A percentile compares a stretch with the other conserved stretches of the same genome.
Conservation (phyloP, 768 basidiomycete species). For the Boletus vermiculosoides region DNA sequence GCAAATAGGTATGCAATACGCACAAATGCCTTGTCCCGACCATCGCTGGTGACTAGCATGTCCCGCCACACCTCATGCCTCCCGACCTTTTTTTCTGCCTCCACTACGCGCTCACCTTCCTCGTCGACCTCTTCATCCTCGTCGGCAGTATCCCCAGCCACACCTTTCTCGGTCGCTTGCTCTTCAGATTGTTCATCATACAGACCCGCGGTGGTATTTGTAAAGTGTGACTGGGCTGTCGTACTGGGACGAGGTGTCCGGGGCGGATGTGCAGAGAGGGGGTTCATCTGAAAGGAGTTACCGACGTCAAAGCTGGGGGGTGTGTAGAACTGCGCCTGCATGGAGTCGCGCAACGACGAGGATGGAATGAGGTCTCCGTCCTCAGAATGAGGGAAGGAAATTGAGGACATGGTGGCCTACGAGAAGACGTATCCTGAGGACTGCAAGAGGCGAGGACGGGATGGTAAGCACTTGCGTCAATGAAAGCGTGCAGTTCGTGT, state of each 20-base stretch:
- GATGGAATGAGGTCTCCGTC: constrained; percentile 40
- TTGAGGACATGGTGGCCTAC: constrained; percentile 54
- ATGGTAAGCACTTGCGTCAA: not conserved
- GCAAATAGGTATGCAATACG: constrained; percentile 29
- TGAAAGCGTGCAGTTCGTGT: not conserved
- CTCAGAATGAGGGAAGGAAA: constrained; percentile 55
- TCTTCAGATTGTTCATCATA: constrained; percentile 48
- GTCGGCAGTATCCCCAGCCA: constrained; percentile 20
- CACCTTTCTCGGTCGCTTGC: constrained; percentile 21
- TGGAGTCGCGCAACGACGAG: constrained; percentile 38
- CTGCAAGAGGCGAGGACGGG: not conserved
- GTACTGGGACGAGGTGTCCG: constrained; percentile 58
- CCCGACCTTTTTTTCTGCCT: constrained; percentile 47
- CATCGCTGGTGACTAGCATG: constrained; percentile 71
- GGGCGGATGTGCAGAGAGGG: constrained; percentile 74
- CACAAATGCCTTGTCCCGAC: constrained; percentile 85
- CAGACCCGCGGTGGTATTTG: constrained; percentile 17
- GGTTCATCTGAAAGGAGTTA: constrained; percentile 78
- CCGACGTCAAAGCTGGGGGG: constrained; percentile 57
- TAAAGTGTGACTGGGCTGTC: constrained; percentile 25
- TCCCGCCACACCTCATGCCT: constrained; percentile 78
- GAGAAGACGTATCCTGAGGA: not conserved
- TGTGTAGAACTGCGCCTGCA: constrained; percentile 48
- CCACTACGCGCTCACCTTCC: constrained; percentile 45
- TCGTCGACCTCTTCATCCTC: constrained; percentile 47